A percentile compares a stretch with the other conserved stretches of the same genome.
Evolutionary conservation across 176 grass and related monocot species (phyloP).

Genomic region (Raddia distichophylla): DNA sequence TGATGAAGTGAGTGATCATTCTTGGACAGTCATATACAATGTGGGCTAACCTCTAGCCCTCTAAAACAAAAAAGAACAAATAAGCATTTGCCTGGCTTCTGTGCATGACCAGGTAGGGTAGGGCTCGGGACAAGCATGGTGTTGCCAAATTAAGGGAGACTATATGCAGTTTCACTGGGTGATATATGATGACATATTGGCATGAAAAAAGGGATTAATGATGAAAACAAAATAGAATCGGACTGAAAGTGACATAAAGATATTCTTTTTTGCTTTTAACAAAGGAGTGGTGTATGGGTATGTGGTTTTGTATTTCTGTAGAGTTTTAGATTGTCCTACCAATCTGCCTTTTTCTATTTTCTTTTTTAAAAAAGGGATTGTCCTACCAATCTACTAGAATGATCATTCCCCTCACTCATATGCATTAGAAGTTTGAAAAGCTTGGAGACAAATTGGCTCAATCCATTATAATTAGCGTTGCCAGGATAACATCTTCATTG

Average conservation of each 20-base stretch:
- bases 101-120: background rate
- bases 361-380: too few species aligned
- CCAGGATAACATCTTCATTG: background rate
- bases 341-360: too few species aligned
- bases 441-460: background rate
- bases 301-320: constrained; percentile 8
- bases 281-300: background rate
- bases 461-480: background rate
- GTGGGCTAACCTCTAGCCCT: background rate
- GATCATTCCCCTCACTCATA: background rate
- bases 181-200: constrained; percentile 23
- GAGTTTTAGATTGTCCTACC: constrained; percentile 7
- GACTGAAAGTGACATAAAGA: constrained; percentile 28
- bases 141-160: constrained; percentile 10
- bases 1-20: background rate
- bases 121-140: constrained; percentile 10
- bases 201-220: constrained; percentile 40
- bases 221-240: constrained; percentile 30
- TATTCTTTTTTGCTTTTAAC: constrained; percentile 6
- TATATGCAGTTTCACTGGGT: constrained; percentile 3
- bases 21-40: background rate
- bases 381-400: background rate
- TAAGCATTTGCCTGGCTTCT: constrained; percentile 6
- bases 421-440: background rate
- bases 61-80: background rate